Evolutionary conservation across 2,329 filamentous ascomycete genomes (phyloP), one percentile per base, ranked within the genome.

Genomic region (Setomelanomma holmii): DNA sequence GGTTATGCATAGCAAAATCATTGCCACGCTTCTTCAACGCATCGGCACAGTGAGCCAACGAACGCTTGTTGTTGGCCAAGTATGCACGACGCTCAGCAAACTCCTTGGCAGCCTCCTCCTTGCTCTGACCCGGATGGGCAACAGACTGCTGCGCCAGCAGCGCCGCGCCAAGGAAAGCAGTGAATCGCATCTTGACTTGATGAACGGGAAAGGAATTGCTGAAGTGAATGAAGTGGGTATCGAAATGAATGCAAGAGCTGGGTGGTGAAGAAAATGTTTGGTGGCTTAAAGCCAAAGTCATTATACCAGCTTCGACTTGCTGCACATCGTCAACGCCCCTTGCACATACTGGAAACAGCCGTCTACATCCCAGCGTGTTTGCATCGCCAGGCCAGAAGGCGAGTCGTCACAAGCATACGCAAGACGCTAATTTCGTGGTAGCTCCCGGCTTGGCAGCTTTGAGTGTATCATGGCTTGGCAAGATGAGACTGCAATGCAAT

Each of bases 31-130:
- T 69, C 45, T 72, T 69, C 38, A 76, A 67, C 5, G 71, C 72
- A 51, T 74, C 74, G 5, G 75, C 68, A 51, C 79, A 80, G 45
- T 74, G 60, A 40, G 66, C 69, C 5, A 80, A 68, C 12, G 76
- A 76, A 34, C 78, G 75, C 57, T 72, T 74, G 55, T 67, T 67
- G 38, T 57, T 61, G 41, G 66, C 61, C 53, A 76, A 50, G 53
- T 75, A 76, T 14, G 68, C 66, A 41, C 61, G 61, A 35, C 75
- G 74, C 56, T 75, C 63, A 34, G 61, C 64, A 33, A 75, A 66
- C 40, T 76, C 74, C 16, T 64, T 67, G 44, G 58, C 60, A 27
- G 71, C 51, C 49, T 78, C 71, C 44, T 56, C 61, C n/a, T 53
- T 33, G 38, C 57, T 64, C 35, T 77, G 68, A 19, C 75, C 75